phyloP scores from a whole-genome alignment of 257 asterid genomes.

The Hygrophila difformis region DNA sequence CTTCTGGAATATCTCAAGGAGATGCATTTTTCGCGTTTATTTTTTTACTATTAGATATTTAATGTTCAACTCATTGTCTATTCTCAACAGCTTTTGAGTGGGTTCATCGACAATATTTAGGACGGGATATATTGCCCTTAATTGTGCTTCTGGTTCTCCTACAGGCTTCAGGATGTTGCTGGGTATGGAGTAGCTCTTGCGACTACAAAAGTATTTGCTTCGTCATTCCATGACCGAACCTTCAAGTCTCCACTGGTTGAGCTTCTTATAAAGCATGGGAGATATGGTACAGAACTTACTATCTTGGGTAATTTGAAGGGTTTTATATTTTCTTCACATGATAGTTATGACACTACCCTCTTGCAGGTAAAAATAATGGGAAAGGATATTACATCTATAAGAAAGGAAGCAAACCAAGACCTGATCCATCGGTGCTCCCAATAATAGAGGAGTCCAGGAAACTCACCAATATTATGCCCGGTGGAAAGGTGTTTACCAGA shows the following conservation, averaged over 20 bases:
- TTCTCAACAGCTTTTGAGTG: slow-evolving; percentile 5
- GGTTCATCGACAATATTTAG: background rate
- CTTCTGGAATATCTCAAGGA: too few species aligned
- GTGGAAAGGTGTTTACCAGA: slow-evolving; percentile 62
- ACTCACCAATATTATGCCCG: slow-evolving; percentile 74
- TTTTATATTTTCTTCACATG: slow-evolving; percentile 10
- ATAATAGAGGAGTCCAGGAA: slow-evolving; percentile 82
- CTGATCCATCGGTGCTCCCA: slow-evolving; percentile 77
- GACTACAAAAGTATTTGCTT: slow-evolving; percentile 38
- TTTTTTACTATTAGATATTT: background rate
- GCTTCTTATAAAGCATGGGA: slow-evolving; percentile 75
- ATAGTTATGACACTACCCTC: too few species aligned
- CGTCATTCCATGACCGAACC: slow-evolving; percentile 69
- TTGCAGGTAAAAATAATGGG: slow-evolving; percentile 86
- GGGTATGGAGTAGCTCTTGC: slow-evolving; percentile 92
- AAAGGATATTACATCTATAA: slow-evolving; percentile 80
- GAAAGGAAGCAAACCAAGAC: slow-evolving; percentile 89
- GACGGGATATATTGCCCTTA: slow-evolving; percentile 2
- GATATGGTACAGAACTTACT: slow-evolving; percentile 69
- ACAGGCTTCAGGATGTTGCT: slow-evolving; percentile 93
- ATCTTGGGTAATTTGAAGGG: slow-evolving; percentile 6
- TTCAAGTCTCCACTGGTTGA: slow-evolving; percentile 60
- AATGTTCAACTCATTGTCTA: slow-evolving; percentile 2
- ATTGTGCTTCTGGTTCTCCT: slow-evolving; percentile 17
- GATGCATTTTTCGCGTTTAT: too few species aligned